Base-by-base conservation (phyloP, 1,284 basidiomycete genomes). In the Hemileccinum hortonii region DNA sequence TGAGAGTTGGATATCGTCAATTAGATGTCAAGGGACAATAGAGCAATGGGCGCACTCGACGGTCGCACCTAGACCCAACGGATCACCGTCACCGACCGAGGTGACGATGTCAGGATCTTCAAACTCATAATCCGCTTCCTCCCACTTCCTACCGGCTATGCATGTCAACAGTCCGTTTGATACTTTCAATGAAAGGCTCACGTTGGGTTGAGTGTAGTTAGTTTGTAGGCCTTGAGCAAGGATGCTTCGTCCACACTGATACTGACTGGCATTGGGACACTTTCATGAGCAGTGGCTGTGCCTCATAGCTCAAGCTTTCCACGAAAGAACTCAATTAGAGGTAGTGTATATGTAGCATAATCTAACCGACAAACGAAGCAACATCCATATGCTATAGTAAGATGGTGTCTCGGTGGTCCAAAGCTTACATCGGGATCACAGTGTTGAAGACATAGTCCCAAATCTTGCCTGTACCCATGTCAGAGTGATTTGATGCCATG, bases 391-490 rank as follows among this genome's bases (percentile, higher is more conserved):
- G 24, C 16, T 29, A n/a, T n/a, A n/a, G n/a, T n/a, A 16, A 48
- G 24, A 53, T 61, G 4, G 16, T 14, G 29, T 10, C 22, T 14
- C 36, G 6, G 10, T 19, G n/a, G 2, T 16, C 38, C 7, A n/a
- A 29, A 12, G 4, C 33, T 46, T 38, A 89, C 33, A 90, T 75
- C 5, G 77, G 77, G 16, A 94, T 76, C 38, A 90, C 77, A 6
- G 95, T 98, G 67, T 86, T 88, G 73, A 98, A 98, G 22, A 96
- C 83, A 65, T 84, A 78, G 70, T 98, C 96, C 96, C 96, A 99
- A 42, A 99, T 76, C 75, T 96, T 96, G 73, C 86, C 87, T 76
- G 75, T 4, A 50, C 49, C 45, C 46, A 14, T 22, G 43, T 60
- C 33, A 66, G 50, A 39, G 40, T 8, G 21, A 37, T 37, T 41